Percentiles rank a stretch among this genome's conserved stretches.
phyloP scores from a whole-genome alignment of 2,329 filamentous ascomycete genomes.

The Trichoderma sp. region DNA sequence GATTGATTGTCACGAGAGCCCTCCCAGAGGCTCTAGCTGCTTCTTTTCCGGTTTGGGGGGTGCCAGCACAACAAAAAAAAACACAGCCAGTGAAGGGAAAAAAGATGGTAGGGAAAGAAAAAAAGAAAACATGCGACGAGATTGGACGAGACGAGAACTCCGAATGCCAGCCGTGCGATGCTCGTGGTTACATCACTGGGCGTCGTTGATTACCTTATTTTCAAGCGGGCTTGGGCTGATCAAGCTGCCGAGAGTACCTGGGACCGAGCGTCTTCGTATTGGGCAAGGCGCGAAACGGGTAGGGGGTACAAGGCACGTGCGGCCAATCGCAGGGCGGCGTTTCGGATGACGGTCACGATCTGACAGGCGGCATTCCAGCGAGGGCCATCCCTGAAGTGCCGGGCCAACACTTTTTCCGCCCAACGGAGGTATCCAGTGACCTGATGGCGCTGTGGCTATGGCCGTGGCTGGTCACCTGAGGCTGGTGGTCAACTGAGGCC shows the following conservation, averaged over 20 bases:
- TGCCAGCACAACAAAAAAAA: background rate
- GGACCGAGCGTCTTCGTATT: background rate
- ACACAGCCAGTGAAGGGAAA: background rate
- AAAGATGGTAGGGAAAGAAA: background rate
- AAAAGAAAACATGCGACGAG: background rate
- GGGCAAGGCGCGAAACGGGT: background rate
- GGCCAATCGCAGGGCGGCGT: background rate
- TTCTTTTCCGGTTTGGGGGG: background rate
- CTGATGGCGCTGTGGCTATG: background rate
- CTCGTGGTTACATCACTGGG: slow-evolving; percentile 14
- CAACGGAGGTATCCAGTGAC: no score
- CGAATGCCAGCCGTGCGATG: background rate
- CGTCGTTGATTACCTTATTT: background rate
- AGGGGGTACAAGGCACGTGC: background rate
- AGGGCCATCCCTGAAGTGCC: background rate
- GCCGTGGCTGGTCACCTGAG: background rate
- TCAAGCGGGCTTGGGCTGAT: background rate
- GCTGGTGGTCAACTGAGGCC: no score
- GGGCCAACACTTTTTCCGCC: background rate
- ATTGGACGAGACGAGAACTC: background rate
- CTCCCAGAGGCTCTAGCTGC: background rate
- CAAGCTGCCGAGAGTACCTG: background rate
- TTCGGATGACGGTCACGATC: slow-evolving; percentile 1
- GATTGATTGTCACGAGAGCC: slow-evolving; percentile 3
- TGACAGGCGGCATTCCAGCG: background rate